Evolutionary conservation across 768 basidiomycete species (phyloP).

Genomic region (Xanthoconium purpureum): DNA sequence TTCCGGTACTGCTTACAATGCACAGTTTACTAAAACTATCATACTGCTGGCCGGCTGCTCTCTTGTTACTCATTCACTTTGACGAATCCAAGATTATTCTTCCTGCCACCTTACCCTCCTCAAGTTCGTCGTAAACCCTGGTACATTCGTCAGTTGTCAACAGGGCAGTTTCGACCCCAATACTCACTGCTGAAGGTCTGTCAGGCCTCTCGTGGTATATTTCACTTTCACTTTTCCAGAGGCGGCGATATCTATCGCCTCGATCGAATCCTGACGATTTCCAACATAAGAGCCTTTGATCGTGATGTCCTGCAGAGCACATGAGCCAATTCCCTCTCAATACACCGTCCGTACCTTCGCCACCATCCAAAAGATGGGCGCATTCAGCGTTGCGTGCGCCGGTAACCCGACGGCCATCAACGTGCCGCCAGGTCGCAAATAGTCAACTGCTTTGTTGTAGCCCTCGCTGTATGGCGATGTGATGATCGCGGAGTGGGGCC

Average conservation of each 20-base stretch:
- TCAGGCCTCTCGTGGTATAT: constrained; percentile 45
- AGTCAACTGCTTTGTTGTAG: constrained; percentile 63
- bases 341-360: constrained; percentile 41
- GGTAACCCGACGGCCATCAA: constrained; percentile 82
- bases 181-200: constrained; percentile 52
- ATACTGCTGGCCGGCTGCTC: too few species aligned
- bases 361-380: constrained; percentile 71
- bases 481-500: constrained; percentile 69
- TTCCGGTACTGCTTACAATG: too few species aligned
- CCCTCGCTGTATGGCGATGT: constrained; percentile 47
- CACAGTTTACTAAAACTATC: too few species aligned
- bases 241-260: constrained; percentile 76
- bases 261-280: constrained; percentile 80
- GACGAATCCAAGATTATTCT: neutral
- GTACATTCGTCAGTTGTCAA: neutral
- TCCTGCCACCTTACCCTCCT: neutral
- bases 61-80: neutral
- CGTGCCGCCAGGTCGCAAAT: constrained; percentile 68
- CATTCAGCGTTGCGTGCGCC: constrained; percentile 50
- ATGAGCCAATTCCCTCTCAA: neutral
- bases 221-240: constrained; percentile 65
- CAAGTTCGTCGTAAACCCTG: neutral
- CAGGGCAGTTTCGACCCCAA: neutral
- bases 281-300: constrained; percentile 46
- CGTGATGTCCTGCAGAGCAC: constrained; percentile 20